Evolutionary conservation across 73 alveolate genomes (phyloP).

Genomic region (Symbiodinium pilosum): DNA sequence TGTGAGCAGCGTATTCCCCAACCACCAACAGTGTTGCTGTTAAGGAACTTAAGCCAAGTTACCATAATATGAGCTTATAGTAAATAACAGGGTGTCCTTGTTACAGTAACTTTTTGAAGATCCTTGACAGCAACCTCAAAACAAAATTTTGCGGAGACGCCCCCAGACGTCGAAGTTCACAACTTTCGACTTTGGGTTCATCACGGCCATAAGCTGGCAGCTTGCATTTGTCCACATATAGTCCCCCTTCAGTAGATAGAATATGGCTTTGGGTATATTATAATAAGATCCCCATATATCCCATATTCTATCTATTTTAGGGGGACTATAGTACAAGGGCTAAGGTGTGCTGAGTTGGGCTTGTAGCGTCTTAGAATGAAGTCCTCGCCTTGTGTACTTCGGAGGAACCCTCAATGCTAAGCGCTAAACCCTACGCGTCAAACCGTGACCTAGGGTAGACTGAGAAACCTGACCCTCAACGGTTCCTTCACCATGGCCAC

Average conservation of each 20-base stretch:
- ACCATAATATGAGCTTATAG: too few species aligned
- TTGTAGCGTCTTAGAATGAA: background rate
- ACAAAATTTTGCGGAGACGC: too few species aligned
- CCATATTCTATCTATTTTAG: background rate
- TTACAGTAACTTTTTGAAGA: too few species aligned
- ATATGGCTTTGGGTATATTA: background rate
- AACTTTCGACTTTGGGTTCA: slow-evolving; percentile 18
- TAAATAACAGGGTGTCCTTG: too few species aligned
- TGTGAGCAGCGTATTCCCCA: too few species aligned
- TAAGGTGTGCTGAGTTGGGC: background rate
- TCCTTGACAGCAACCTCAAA: too few species aligned
- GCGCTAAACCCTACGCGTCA: background rate
- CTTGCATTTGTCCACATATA: background rate
- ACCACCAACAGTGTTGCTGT: too few species aligned
- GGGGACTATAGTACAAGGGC: background rate
- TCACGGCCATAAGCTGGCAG: slow-evolving; percentile 49
- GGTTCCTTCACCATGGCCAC: too few species aligned
- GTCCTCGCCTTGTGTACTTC: too few species aligned
- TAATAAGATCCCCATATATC: too few species aligned
- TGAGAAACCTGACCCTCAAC: background rate
- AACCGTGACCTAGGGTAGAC: background rate
- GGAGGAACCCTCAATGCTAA: background rate
- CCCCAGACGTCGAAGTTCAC: slow-evolving; percentile 79
- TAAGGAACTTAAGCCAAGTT: too few species aligned
- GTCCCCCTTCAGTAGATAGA: background rate